Evolutionary conservation across 441 rosid genomes (phyloP), one percentile per base, ranked within the genome.

Genomic region (Erysimum cheiri): DNA sequence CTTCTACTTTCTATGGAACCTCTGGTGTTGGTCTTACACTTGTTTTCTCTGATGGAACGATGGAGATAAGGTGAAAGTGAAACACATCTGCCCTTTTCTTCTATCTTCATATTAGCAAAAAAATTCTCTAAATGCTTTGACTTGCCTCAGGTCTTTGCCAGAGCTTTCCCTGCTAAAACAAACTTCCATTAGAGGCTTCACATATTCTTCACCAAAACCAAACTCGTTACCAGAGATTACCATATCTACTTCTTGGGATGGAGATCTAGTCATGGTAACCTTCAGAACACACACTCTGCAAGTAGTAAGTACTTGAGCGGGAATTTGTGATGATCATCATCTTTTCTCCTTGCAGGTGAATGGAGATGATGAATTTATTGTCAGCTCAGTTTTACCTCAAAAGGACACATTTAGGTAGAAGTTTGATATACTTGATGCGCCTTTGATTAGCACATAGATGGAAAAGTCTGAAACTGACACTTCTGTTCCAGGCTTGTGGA

Each of bases 231-330:
- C 84, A 65, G 87, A 82, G 52, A 81, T 36, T 73, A 72, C 81
- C 48, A 77, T 90, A 60, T 88, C 90, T 69, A 78, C 86, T 76
- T 86, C 99, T 26, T 62, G 70, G 72, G 88, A 85, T 52, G 98
- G 98, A 61, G 90, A 89, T 75, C 58, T 92, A 75, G 75, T 95
- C 53, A 82, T 92, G 95, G 98, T 95, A 88, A 39, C 70, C 52
- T 14, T 47, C 8, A 68, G 4, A 67, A 17, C 12, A 71, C 15
- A 28, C 11, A 62, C 47, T 22, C 46, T 55, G 36, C 12, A 46
- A 28, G 50, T 67, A 59, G 47, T 33, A n/a, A 28, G 32, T 22
- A 37, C 15, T 55, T 3, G 9, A 69, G 60, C 22, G 62, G 39
- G 54, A 47, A 8, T 26, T 12, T 39, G 32, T 47, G 17, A 36